phyloP scores from a whole-genome alignment of 805 yeast species.

The Candida verbasci region DNA sequence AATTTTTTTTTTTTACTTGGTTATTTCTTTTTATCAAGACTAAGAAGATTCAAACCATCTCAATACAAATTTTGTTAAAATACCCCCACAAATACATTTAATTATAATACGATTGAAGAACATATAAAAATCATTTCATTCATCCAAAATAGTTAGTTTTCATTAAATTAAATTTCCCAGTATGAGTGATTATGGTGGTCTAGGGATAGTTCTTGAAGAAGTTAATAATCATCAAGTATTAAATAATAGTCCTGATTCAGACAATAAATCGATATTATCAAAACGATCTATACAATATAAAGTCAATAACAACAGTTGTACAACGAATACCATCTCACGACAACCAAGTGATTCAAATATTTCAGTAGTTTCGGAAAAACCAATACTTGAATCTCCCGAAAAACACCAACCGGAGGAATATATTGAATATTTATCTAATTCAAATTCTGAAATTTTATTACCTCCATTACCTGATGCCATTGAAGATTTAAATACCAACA shows the following conservation, averaged over 20 bases:
- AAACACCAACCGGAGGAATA: neutral
- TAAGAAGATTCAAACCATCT: no score
- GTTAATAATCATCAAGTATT: constrained; percentile 11
- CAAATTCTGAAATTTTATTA: constrained; percentile 16
- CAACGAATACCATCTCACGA: neutral
- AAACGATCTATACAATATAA: neutral
- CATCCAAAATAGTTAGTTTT: no score
- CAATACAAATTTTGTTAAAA: no score
- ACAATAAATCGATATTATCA: neutral
- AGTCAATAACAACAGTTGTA: neutral
- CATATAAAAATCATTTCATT: no score
- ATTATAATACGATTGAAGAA: no score
- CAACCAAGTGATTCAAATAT: neutral
- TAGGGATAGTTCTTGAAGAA: constrained; percentile 32
- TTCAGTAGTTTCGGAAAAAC: neutral
- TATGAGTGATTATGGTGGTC: constrained; percentile 16
- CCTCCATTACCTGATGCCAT: constrained; percentile 26
- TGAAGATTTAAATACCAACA: constrained; percentile 10
- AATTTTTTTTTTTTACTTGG: no score
- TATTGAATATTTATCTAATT: constrained; percentile 1
- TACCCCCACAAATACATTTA: no score
- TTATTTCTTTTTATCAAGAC: no score
- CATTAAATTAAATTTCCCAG: neutral
- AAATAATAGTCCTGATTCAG: neutral
- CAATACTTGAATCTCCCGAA: neutral